Evolutionary conservation across 2,329 filamentous ascomycete species (phyloP), one percentile per base, ranked within the genome.

Genomic region (Coccinonectria pachysandricola): DNA sequence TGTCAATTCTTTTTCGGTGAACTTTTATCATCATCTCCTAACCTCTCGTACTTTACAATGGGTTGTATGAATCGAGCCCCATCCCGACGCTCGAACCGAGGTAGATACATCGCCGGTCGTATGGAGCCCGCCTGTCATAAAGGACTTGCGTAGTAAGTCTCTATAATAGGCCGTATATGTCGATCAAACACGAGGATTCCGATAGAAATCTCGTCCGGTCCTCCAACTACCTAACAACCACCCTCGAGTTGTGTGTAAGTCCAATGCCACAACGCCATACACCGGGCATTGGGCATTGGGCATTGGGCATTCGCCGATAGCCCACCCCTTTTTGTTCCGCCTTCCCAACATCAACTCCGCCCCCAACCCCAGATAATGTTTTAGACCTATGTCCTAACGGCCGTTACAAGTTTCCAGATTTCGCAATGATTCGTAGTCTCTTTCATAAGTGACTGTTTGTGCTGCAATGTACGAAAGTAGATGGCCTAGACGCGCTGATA

Each of bases 401-500:
- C n/a, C n/a, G n/a, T n/a, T n/a, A n/a, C n/a, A n/a, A n/a, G n/a
- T n/a, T n/a, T n/a, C n/a, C n/a, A n/a, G n/a, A n/a, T n/a, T n/a
- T n/a, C n/a, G n/a, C n/a, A n/a, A n/a, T n/a, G n/a, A n/a, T n/a
- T n/a, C n/a, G n/a, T n/a, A n/a, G n/a, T n/a, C n/a, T n/a, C n/a
- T n/a, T n/a, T n/a, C n/a, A n/a, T n/a, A n/a, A n/a, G n/a, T n/a
- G n/a, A n/a, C n/a, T n/a, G n/a, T n/a, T n/a, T n/a, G n/a, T n/a
- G n/a, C n/a, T n/a, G n/a, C n/a, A n/a, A n/a, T n/a, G n/a, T n/a
- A n/a, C n/a, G n/a, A n/a, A n/a, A n/a, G n/a, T n/a, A n/a, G n/a
- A n/a, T n/a, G 19, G 11, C 25, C 48, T 40, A 72, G 34, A 91
- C 71, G 46, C 75, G 75, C 61, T 95, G 80, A 56, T 98, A 98